Base-by-base conservation (phyloP, 176 grass and related monocot genomes). In the barley (Hordeum vulgare) region DNA sequence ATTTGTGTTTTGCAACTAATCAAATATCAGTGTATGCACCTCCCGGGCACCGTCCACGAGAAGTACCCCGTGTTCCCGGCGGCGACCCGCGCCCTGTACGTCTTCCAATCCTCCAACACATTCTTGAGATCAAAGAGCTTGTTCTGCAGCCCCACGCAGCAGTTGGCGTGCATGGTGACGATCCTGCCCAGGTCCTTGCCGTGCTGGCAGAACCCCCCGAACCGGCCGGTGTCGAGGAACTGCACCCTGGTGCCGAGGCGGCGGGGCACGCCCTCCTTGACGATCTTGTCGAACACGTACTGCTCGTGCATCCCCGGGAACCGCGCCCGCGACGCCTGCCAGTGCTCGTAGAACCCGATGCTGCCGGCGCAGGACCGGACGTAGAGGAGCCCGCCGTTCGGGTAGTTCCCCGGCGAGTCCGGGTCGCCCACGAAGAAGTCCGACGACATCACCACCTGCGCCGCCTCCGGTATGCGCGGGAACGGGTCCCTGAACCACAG, bases 401-500 rank as follows among this genome's bases (percentile, higher is more conserved):
- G 90, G 79, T 66, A 90, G 80, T 92, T 97, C 4, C 34, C 12
- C 11, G 79, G 13, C 2, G 83, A 85, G 39, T 25, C 20, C 0
- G 83, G 73, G 28, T 92, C 81, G 29, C 92, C 92, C 11, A 87
- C 80, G 72, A 86, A 97, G 44, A 83, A 77, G 78, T 97, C 94
- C 2, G 87, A 77, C 6, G 94, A 90, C 83, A 94, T 88, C 3
- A 84, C 90, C 23, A 97, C 31, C 74, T 94, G 77, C 11, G 87
- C 87, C 9, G 6, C n/a, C 3, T 18, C 0, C 0, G 85, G 56
- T 3, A 97, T 81, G 18, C 67, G 88, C 6, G 47, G 80, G 47
- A 97, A 91, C 11, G 94, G 94, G 20, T 71, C 35, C 29, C 92
- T 86, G 71, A 97, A 89, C 94, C 92, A 97, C 6, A 97, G 60